Evolutionary conservation across 768 basidiomycete genomes (phyloP), one percentile per base, ranked within the genome.

Genomic region (Suillus occidentalis): DNA sequence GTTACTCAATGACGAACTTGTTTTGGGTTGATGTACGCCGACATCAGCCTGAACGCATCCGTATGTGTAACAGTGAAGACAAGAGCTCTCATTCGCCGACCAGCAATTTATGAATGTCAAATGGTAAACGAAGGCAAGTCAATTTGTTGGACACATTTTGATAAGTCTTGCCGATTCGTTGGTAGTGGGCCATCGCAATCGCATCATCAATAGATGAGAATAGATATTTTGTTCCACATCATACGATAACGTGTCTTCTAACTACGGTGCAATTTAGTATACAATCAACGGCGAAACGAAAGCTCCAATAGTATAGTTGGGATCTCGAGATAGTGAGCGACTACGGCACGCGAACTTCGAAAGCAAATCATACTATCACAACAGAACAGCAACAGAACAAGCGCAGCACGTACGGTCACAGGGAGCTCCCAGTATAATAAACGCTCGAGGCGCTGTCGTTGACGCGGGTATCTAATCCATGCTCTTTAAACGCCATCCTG

Each of bases 401-500:
- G 12, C 10, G 6, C 58, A 42, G 39, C 9, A 59, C 13, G 22
- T 25, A 49, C 18, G 18, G 31, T 42, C 10, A 28, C 18, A 7
- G 0, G 16, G 58, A 59, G 20, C 25, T 42, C 58, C 58, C 58
- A 18, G 58, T 20, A 31, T 42, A 43, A 42, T 59, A 42, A 28
- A 42, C 18, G 40, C 58, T 59, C 12, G 58, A 59, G 18, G 39
- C 58, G 3, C 28, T 18, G 25, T 59, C 58, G 6, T 59, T 42
- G 40, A 59, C 14, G 9, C 18, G 10, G 2, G 25, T 18, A 42
- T 59, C 58, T 31, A 59, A 59, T 42, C 40, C 40, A 10, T 59
- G 58, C 28, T 28, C 58, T n/a, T 42, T 59, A 8, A 59, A 59
- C 6, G 58, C 58, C 58, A 59, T 42, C 40, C 58, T 59, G 25